A percentile compares a stretch with the other conserved stretches of the same genome.
These are phyloP conservation scores for Penicillium turbatum DNA, from an alignment of 495 filamentous ascomycete genomes.

Conservation along the genomic window DNA sequence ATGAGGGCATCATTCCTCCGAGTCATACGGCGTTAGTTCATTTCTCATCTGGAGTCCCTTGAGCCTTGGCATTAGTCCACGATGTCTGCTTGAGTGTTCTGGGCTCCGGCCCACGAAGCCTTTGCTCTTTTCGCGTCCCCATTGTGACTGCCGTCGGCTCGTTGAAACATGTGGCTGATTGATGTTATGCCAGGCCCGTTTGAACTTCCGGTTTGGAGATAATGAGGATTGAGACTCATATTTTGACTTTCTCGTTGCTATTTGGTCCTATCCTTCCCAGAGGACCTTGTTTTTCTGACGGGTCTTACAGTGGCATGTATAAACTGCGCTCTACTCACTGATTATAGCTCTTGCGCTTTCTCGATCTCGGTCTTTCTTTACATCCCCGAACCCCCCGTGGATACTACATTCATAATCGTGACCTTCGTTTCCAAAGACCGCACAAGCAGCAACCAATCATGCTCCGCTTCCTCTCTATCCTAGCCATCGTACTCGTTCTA, in stretches of 20 bases:
- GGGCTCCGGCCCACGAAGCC: neutral
- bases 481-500: slow-evolving; percentile 11
- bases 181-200: neutral
- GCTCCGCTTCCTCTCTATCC: slow-evolving; percentile 6
- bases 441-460: slow-evolving; percentile 4
- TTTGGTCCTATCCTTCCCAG: neutral
- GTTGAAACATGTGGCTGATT: slow-evolving; percentile 10
- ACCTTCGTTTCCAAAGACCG: too few species aligned
- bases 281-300: neutral
- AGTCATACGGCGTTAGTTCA: neutral
- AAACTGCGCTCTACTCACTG: neutral
- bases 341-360: neutral
- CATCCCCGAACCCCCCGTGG: neutral
- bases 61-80: neutral
- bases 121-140: neutral
- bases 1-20: slow-evolving; percentile 3
- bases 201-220: neutral
- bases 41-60: neutral
- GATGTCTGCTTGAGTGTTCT: neutral
- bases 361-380: neutral
- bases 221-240: slow-evolving; percentile 3
- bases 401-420: neutral
- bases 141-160: neutral
- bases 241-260: neutral
- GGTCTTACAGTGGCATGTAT: neutral